phyloP scores from a whole-genome alignment of 768 basidiomycete species.

The Terana coerulea region DNA sequence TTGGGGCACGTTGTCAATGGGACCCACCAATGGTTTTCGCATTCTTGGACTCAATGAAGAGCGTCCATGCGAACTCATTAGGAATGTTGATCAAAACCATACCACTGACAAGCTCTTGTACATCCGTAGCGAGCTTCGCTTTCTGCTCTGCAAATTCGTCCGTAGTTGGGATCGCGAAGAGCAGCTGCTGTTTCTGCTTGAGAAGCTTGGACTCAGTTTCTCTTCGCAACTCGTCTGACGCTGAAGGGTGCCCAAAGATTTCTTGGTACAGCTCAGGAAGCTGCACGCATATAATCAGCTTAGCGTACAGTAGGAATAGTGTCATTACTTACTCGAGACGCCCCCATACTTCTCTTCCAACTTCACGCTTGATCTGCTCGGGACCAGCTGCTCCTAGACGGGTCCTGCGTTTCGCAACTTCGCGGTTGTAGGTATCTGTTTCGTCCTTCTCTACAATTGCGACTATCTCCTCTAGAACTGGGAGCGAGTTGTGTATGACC shows the following conservation, averaged over 20 bases:
- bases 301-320: background rate
- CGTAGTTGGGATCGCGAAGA: conserved; percentile 54
- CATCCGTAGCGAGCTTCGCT: conserved; percentile 46
- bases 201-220: conserved; percentile 74
- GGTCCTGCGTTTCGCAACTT: conserved; percentile 74
- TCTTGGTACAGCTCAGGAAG: conserved; percentile 73
- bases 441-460: conserved; percentile 62
- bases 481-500: conserved; percentile 67
- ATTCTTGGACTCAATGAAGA: conserved; percentile 74
- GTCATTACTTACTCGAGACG: conserved; percentile 48
- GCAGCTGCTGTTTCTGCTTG: conserved; percentile 53
- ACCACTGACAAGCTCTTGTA: conserved; percentile 72
- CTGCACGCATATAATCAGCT: conserved; percentile 34
- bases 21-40: conserved; percentile 59
- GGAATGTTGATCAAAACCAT: conserved; percentile 70
- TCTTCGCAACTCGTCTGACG: conserved; percentile 77
- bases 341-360: conserved; percentile 61
- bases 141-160: conserved; percentile 36
- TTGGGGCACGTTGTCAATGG: conserved; percentile 3
- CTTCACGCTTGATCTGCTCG: conserved; percentile 56
- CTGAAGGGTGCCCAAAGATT: conserved; percentile 75
- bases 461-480: conserved; percentile 69
- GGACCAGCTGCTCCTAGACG: conserved; percentile 66
- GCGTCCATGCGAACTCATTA: conserved; percentile 80
- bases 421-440: conserved; percentile 48